A percentile compares a stretch with the other conserved stretches of the same genome.
These are phyloP conservation scores for Eurotiales sp. DNA, from an alignment of 2,329 filamentous ascomycete genomes.

Conservation along the genomic window DNA sequence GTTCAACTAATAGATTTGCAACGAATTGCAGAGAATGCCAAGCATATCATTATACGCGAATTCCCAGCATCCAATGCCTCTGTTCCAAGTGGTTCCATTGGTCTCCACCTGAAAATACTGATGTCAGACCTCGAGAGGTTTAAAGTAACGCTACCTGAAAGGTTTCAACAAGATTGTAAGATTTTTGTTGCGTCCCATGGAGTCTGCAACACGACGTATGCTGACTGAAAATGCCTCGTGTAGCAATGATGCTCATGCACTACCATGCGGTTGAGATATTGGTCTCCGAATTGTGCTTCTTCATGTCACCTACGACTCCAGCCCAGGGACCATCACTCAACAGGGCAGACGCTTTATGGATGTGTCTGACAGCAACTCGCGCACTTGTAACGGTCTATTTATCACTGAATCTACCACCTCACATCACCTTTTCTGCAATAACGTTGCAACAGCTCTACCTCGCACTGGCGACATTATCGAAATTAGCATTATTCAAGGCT, in stretches of 20 bases:
- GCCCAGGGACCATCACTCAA: neutral
- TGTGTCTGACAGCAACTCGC: conserved; percentile 9
- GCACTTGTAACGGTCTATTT: conserved; percentile 5
- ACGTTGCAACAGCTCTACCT: conserved; percentile 6
- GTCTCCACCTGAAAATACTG: conserved; percentile 7
- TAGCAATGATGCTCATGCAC: conserved; percentile 8
- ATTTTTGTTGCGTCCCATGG: neutral
- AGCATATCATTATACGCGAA: neutral
- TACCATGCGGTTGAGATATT: conserved; percentile 8
- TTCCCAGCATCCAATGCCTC: conserved; percentile 4
- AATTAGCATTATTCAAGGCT: conserved; percentile 5
- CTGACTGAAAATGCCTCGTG: neutral
- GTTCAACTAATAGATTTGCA: conserved; percentile 7
- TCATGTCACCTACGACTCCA: conserved; percentile 3
- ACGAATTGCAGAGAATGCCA: conserved; percentile 8
- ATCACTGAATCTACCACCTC: neutral
- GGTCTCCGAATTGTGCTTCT: conserved; percentile 8
- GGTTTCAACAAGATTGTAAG: conserved; percentile 9
- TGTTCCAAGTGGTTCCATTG: neutral
- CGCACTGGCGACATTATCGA: conserved; percentile 5
- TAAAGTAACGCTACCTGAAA: conserved; percentile 6
- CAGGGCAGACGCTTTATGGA: conserved; percentile 6
- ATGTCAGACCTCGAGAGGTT: conserved; percentile 6
- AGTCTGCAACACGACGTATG: neutral
- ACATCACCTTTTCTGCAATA: conserved; percentile 5